Conservation (phyloP, 2,329 filamentous ascomycete species). For the Thelonectria rubi region DNA sequence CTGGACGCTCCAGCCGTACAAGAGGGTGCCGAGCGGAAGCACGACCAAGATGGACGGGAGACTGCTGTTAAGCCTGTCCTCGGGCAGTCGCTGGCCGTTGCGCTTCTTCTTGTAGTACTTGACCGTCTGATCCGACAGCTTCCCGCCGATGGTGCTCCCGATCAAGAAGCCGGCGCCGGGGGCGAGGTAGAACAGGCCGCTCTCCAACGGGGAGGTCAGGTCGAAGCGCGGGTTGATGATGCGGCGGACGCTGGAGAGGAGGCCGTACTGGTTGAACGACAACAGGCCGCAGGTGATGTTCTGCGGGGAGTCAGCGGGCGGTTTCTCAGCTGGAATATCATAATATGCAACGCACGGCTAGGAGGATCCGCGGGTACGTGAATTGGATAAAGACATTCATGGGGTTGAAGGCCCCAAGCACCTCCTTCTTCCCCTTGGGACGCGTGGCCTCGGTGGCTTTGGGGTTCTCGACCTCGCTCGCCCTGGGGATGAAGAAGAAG, state of each 20-base stretch:
- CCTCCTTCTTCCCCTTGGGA: constrained; percentile 26
- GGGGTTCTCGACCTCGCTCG: constrained; percentile 37
- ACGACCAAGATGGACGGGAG: constrained; percentile 44
- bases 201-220: constrained; percentile 68
- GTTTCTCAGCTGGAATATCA: fast-evolving
- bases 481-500: constrained; percentile 38
- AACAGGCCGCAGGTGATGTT: constrained; percentile 41
- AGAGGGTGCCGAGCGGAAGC: constrained; percentile 43
- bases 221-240: constrained; percentile 76
- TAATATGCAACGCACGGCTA: constrained; percentile 35
- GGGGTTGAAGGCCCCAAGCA: constrained; percentile 38
- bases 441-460: constrained; percentile 25
- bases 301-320: not conserved
- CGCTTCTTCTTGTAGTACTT: constrained; percentile 51
- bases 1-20: constrained; percentile 51
- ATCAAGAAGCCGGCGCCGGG: constrained; percentile 72
- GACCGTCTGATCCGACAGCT: constrained; percentile 52
- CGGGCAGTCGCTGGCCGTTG: constrained; percentile 43
- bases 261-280: constrained; percentile 55
- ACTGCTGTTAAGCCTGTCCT: constrained; percentile 47
- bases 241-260: constrained; percentile 71
- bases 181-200: constrained; percentile 74
- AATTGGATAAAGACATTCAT: constrained; percentile 42
- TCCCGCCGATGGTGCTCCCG: constrained; percentile 71
- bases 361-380: constrained; percentile 34